Conservation (phyloP, 768 basidiomycete species). For the Sporobolomyces pararoseus region DNA sequence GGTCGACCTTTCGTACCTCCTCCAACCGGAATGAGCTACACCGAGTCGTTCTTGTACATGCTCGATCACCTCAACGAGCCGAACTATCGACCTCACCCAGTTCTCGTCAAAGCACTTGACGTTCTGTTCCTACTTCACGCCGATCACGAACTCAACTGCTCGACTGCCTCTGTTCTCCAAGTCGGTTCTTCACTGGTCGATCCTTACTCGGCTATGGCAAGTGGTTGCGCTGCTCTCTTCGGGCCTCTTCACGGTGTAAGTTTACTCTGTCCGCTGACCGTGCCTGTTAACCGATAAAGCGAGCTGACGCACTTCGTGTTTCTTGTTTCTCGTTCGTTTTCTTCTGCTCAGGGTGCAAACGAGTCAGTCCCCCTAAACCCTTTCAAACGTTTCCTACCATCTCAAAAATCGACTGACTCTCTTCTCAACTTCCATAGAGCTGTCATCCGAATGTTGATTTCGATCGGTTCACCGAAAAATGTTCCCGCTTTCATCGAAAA, state of each 20-base stretch:
- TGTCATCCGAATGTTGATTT: conserved; percentile 86
- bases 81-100: conserved; percentile 72
- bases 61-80: conserved; percentile 51
- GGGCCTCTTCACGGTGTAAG: conserved; percentile 56
- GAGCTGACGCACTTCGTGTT: too few species aligned
- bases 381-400: background rate
- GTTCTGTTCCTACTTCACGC: conserved; percentile 67
- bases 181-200: conserved; percentile 85
- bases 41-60: conserved; percentile 74
- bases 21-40: conserved; percentile 57
- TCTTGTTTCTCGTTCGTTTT: too few species aligned
- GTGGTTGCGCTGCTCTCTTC: conserved; percentile 82
- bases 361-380: too few species aligned
- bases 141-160: conserved; percentile 68
- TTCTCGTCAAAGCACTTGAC: conserved; percentile 81
- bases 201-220: conserved; percentile 80
- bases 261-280: background rate
- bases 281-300: background rate
- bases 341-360: conserved; percentile 68
- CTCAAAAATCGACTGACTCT: background rate
- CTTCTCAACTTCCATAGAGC: conserved; percentile 46
- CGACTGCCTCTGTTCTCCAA: conserved; percentile 75
- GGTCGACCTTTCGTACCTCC: conserved; percentile 82
- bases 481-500: conserved; percentile 63
- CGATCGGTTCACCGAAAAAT: conserved; percentile 68